Percentiles rank a stretch among this genome's conserved stretches.
Evolutionary conservation across 2,329 filamentous ascomycete species (phyloP).

Genomic region (Pseudogymnoascus sp.): DNA sequence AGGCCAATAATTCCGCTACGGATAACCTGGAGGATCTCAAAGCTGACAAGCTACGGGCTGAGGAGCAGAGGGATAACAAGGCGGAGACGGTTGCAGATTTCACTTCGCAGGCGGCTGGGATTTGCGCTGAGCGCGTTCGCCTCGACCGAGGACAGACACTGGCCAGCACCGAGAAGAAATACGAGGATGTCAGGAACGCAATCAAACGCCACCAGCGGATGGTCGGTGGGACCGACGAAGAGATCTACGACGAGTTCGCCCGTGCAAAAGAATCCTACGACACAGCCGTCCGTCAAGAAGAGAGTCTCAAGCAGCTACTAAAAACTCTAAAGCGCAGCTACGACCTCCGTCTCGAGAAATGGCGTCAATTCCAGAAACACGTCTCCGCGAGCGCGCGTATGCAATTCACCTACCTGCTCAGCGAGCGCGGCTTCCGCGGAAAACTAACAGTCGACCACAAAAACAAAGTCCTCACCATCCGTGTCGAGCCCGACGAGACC

Average conservation of each 20-base stretch:
- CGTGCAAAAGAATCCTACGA: slow-evolving; percentile 35
- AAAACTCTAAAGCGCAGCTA: slow-evolving; percentile 51
- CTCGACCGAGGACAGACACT: slow-evolving; percentile 59
- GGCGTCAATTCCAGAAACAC: slow-evolving; percentile 70
- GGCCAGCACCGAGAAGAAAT: slow-evolving; percentile 46
- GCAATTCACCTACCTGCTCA: slow-evolving; percentile 81
- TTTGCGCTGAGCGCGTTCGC: slow-evolving; percentile 49
- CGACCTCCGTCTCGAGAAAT: slow-evolving; percentile 62
- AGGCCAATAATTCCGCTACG: slow-evolving; percentile 55
- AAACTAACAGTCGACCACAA: slow-evolving; percentile 71
- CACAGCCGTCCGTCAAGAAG: slow-evolving; percentile 37
- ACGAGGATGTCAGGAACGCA: slow-evolving; percentile 45
- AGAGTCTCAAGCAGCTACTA: slow-evolving; percentile 37
- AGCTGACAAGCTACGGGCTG: slow-evolving; percentile 37
- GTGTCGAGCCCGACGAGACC: slow-evolving; percentile 65
- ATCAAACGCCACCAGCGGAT: neutral
- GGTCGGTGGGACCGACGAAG: slow-evolving; percentile 52
- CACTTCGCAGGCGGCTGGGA: slow-evolving; percentile 43
- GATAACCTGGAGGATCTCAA: slow-evolving; percentile 43
- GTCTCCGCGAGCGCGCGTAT: slow-evolving; percentile 82
- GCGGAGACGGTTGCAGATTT: slow-evolving; percentile 44
- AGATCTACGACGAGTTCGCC: slow-evolving; percentile 47
- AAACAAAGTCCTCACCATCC: slow-evolving; percentile 65
- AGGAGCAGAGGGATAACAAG: slow-evolving; percentile 42
- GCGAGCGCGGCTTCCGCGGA: slow-evolving; percentile 82